Conservation (phyloP, 306 rosid species). For the Leucaena leucocephala region DNA sequence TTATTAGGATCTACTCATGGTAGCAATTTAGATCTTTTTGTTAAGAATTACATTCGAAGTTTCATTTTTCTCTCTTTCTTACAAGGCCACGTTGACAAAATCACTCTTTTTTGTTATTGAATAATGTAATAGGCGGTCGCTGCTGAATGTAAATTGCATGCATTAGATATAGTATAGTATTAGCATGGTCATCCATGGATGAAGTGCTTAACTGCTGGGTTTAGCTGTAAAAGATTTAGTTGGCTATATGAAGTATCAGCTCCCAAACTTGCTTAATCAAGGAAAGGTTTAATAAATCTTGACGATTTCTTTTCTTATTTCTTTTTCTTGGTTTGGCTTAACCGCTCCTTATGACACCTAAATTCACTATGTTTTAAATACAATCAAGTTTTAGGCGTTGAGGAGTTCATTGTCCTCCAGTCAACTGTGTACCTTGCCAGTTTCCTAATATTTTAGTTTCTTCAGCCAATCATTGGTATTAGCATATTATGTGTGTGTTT, state of each 20-base stretch:
- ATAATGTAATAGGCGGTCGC: neutral
- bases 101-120: slow-evolving; percentile 16
- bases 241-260: neutral
- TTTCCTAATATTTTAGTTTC: neutral
- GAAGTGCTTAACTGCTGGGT: neutral
- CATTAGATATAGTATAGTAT: neutral
- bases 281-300: slow-evolving; percentile 1
- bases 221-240: neutral
- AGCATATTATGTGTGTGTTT: no score
- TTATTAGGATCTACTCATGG: slow-evolving; percentile 27
- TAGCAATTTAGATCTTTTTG: slow-evolving; percentile 14
- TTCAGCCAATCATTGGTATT: neutral
- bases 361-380: neutral
- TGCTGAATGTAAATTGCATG: slow-evolving; percentile 12
- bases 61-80: slow-evolving; percentile 19
- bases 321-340: neutral
- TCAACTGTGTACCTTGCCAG: neutral
- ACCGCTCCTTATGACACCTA: neutral
- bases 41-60: slow-evolving; percentile 12
- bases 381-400: neutral
- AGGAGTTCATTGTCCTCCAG: neutral
- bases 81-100: slow-evolving; percentile 32
- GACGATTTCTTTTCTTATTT: no score
- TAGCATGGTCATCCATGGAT: neutral
- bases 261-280: neutral